phyloP scores from a whole-genome alignment of 352 stramenopile genomes.

The Albugo laibachii region DNA sequence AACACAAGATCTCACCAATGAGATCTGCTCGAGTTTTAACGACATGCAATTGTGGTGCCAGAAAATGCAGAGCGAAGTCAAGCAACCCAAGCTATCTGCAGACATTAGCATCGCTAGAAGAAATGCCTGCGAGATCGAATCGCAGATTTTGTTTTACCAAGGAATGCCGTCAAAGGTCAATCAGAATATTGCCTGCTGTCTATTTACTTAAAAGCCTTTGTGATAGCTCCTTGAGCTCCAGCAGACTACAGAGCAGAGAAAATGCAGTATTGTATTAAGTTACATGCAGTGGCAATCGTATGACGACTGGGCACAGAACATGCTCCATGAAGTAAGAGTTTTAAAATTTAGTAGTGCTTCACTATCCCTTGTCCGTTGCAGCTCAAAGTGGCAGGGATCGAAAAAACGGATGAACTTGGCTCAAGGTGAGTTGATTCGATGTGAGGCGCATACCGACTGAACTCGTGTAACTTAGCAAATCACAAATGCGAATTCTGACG shows the following conservation, averaged over 20 bases:
- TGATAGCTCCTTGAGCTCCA: constrained; percentile 20
- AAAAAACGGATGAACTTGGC: constrained; percentile 54
- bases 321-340: constrained; percentile 39
- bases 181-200: background rate
- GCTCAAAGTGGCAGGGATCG: constrained; percentile 25
- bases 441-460: background rate
- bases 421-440: constrained; percentile 20
- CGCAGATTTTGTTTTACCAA: constrained; percentile 68
- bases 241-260: constrained; percentile 20
- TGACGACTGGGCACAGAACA: constrained; percentile 69
- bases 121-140: constrained; percentile 64
- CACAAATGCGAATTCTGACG: constrained; percentile 37
- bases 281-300: constrained; percentile 53
- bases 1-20: constrained; percentile 31
- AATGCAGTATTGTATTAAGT: constrained; percentile 30
- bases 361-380: constrained; percentile 5
- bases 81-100: constrained; percentile 60
- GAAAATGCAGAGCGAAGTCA: constrained; percentile 67
- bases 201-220: background rate
- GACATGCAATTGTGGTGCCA: constrained; percentile 34
- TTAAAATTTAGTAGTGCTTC: background rate
- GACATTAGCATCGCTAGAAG: constrained; percentile 58
- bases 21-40: constrained; percentile 41
- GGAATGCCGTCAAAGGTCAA: constrained; percentile 38
- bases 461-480: constrained; percentile 20